These are phyloP conservation scores for Pseudogymnoascus sp. DNA, from an alignment of 2,329 filamentous ascomycete species.

Conservation along the genomic window DNA sequence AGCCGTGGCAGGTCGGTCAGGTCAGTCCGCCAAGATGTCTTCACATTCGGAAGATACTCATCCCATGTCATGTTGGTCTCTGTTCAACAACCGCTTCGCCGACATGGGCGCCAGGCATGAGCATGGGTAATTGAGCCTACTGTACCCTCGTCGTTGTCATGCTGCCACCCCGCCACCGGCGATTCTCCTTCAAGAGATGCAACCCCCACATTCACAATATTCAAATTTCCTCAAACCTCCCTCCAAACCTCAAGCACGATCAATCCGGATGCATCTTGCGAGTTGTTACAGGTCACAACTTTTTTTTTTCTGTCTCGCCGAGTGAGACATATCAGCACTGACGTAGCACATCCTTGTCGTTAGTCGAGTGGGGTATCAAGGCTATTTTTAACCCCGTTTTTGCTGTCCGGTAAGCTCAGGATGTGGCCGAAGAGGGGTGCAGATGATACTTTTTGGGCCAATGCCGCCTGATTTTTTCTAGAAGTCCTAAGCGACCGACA, in stretches of 20 bases:
- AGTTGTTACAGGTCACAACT: neutral
- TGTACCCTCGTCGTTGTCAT: neutral
- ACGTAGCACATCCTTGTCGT: neutral
- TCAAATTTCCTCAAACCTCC: neutral
- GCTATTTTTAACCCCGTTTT: slow-evolving; percentile 7
- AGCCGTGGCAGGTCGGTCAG: neutral
- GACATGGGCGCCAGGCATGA: neutral
- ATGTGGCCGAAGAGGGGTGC: neutral
- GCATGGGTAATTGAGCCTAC: slow-evolving; percentile 1
- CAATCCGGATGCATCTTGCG: neutral
- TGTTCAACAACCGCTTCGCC: neutral
- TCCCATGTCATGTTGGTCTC: neutral
- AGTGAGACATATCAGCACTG: neutral
- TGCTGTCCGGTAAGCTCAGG: neutral
- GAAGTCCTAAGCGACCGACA: slow-evolving; percentile 1
- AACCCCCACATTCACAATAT: neutral
- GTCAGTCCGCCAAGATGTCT: neutral
- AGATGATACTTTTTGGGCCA: slow-evolving; percentile 1
- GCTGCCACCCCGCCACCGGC: neutral
- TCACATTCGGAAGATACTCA: neutral
- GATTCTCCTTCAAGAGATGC: neutral
- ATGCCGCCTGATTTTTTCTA: neutral
- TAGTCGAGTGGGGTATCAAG: neutral
- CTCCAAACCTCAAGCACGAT: neutral
- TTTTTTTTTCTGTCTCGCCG: neutral